A percentile compares a stretch with the other conserved stretches of the same genome.
Conservation (phyloP, 768 basidiomycete species). For the Tricholoma matsutake region DNA sequence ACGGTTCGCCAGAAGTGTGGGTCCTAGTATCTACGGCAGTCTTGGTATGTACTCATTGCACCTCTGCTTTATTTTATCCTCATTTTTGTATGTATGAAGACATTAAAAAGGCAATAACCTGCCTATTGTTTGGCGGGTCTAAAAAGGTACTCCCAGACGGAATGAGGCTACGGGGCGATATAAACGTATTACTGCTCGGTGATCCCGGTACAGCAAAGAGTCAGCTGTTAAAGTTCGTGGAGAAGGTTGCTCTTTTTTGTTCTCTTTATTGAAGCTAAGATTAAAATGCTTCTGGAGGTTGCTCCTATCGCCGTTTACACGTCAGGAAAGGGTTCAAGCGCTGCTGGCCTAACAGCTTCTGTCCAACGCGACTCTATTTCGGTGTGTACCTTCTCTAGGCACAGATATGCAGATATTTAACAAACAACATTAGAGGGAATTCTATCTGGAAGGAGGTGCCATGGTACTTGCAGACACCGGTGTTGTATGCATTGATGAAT, state of each 20-base stretch:
- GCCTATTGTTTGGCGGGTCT: slow-evolving; percentile 94
- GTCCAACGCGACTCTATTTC: slow-evolving; percentile 93
- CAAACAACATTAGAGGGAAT: slow-evolving; percentile 69
- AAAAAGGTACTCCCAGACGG: slow-evolving; percentile 97
- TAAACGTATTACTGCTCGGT: slow-evolving; percentile 93
- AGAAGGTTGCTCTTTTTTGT: slow-evolving; percentile 57
- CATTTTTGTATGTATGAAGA: slow-evolving; percentile 45
- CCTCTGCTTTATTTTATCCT: neutral
- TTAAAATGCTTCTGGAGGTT: slow-evolving; percentile 47
- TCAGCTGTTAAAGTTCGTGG: slow-evolving; percentile 97
- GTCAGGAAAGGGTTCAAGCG: slow-evolving; percentile 97
- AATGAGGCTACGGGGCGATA: slow-evolving; percentile 95
- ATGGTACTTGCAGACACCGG: slow-evolving; percentile 99
- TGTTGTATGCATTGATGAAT: slow-evolving; percentile 99
- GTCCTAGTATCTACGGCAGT: slow-evolving; percentile 95
- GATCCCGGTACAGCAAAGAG: slow-evolving; percentile 99
- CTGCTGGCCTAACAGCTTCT: slow-evolving; percentile 96
- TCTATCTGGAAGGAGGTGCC: slow-evolving; percentile 97
- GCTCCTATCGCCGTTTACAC: slow-evolving; percentile 98
- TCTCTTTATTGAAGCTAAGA: neutral
- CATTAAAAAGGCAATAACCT: slow-evolving; percentile 97
- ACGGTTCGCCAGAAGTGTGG: slow-evolving; percentile 89
- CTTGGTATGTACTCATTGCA: slow-evolving; percentile 52
- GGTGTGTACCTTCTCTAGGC: slow-evolving; percentile 42
- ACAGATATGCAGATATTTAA: slow-evolving; percentile 1